These are phyloP conservation scores for Kluyveromyces lactis DNA, from an alignment of 805 yeast genomes.

Conservation along the genomic window DNA sequence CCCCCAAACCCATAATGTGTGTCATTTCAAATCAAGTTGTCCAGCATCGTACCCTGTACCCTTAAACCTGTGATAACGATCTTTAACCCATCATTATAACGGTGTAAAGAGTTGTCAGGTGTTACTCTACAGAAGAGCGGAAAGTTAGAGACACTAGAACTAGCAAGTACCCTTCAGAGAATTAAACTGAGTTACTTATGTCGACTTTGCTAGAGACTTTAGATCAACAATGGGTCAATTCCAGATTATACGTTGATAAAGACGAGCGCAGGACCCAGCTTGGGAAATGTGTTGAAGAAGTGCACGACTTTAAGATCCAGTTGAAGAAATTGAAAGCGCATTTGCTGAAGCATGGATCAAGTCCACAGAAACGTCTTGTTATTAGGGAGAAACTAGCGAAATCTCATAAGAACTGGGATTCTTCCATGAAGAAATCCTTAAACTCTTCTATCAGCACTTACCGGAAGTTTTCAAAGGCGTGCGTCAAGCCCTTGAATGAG, in stretches of 20 bases:
- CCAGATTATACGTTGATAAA: conserved; percentile 14
- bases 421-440: conserved; percentile 19
- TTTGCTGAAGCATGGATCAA: conserved; percentile 25
- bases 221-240: conserved; percentile 12
- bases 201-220: conserved; percentile 13
- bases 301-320: conserved; percentile 32
- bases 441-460: conserved; percentile 21
- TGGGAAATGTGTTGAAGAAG: conserved; percentile 20
- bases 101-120: no score
- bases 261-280: conserved; percentile 12
- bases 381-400: conserved; percentile 25
- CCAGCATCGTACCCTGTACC: no score
- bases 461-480: conserved; percentile 22
- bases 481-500: conserved; percentile 24
- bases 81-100: no score
- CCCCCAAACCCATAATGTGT: no score
- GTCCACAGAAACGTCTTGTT: conserved; percentile 16
- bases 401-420: conserved; percentile 27
- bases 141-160: no score
- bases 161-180: no score
- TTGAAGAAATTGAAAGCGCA: conserved; percentile 36
- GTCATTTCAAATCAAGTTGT: no score
- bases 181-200: no score
- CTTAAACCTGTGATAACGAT: no score
- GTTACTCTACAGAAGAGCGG: no score